phyloP scores from a whole-genome alignment of 75 land plant species.

The Sequoiadendron giganteum region DNA sequence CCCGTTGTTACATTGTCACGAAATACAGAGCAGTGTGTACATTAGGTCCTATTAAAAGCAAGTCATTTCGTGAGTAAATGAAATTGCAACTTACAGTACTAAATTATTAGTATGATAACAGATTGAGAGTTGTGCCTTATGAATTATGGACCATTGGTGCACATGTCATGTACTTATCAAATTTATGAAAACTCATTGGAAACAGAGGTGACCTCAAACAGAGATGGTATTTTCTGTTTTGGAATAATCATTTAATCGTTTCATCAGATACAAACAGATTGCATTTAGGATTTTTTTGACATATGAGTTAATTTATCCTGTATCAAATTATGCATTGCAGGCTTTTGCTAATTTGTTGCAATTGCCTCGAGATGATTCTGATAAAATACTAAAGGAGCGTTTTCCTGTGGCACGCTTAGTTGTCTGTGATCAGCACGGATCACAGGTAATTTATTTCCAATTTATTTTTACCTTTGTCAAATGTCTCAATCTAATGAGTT shows the following conservation, averaged over 20 bases:
- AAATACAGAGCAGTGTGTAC: neutral
- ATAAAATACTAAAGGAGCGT: constrained; percentile 74
- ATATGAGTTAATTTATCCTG: neutral
- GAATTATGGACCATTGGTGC: neutral
- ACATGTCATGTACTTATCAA: neutral
- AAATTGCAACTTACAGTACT: neutral
- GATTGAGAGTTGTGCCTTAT: neutral
- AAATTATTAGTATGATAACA: neutral
- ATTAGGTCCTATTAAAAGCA: neutral
- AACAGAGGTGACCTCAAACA: neutral
- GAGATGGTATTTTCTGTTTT: neutral
- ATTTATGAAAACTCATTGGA: neutral
- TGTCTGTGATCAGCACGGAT: constrained; percentile 93
- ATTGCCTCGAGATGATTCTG: constrained; percentile 85
- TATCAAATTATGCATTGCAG: constrained; percentile 27
- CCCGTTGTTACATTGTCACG: neutral
- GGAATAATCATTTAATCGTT: neutral
- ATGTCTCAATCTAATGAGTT: neutral
- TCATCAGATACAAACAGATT: neutral
- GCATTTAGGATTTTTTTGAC: neutral
- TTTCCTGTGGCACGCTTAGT: constrained; percentile 96
- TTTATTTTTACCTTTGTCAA: neutral
- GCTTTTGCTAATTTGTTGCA: constrained; percentile 74
- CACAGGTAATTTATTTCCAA: constrained; percentile 59
- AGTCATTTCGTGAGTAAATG: neutral